Base-by-base conservation (phyloP, 805 yeast species). In the Sugiyamaella valdiviana region DNA sequence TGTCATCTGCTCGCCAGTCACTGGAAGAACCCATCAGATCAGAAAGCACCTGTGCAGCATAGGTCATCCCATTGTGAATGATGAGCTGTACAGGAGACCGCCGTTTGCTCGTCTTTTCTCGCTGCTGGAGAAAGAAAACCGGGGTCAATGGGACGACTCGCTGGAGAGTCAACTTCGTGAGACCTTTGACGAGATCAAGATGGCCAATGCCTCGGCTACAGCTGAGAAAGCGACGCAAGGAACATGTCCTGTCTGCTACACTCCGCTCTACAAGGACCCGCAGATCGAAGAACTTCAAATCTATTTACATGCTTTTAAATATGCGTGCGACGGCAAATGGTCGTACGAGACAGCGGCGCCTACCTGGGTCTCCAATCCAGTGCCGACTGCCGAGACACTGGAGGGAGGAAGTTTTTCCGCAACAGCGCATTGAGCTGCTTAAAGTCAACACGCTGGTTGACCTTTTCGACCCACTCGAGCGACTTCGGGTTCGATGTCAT, bases 1-100 rank as follows among this genome's bases (percentile, higher is more conserved):
- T 17, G 95, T 93, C 3, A 71, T 78, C 50, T 88, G 97, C 65
- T 74, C 70, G 54, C 98, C 98, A 1, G 63, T 76, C 14, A 90
- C 98, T 0, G 99, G 99, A 0, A 74, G 98, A 58, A 87, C 96
- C 0, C 99, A 91, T 64, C 99, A 91, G 62, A 89, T 91, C 44
- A 70, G 99, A 53, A 95, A 91, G 4, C 99, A 93, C 68, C 68
- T 93, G 49, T 95, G 89, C 61, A 79, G 74, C 52, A 57, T 89
- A 6, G 97, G 96, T 0, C 76, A 71, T 60, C 96, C 98, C 0
- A 91, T 91, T 39, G 85, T 82, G 1, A 89, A 93, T 61, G 99
- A 91, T 64, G 95, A 95, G 1, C 72, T 89, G 2, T 91, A 89
- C 60, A 79, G 89, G 5, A 83, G 83, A 54, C 75, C 72, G 17